phyloP scores from a whole-genome alignment of 306 rosid genomes.

The Vigna radiata region DNA sequence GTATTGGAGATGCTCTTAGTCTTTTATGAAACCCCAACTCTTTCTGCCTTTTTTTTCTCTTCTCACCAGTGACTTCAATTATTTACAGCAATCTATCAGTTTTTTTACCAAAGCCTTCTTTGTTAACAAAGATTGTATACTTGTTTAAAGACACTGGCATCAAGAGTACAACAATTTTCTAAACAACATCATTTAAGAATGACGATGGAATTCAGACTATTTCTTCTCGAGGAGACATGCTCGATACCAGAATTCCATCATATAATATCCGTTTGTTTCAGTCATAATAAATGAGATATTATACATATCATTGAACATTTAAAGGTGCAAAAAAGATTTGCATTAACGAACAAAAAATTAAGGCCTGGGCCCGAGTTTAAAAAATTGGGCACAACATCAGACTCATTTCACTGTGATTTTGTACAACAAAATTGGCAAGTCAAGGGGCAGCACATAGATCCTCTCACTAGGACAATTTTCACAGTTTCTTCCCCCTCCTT shows the following conservation, averaged over 20 bases:
- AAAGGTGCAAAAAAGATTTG: constrained; percentile 12
- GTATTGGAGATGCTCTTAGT: no score
- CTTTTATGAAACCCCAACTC: not conserved
- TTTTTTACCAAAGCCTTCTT: not conserved
- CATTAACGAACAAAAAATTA: not conserved
- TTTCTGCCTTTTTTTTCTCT: not conserved
- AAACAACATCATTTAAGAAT: constrained; percentile 13
- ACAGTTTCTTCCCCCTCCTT: constrained; percentile 34
- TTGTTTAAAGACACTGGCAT: not conserved
- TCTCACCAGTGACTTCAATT: not conserved
- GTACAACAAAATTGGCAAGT: constrained; percentile 49
- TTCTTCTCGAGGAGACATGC: constrained; percentile 6
- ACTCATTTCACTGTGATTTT: constrained; percentile 30
- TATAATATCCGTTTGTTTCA: constrained; percentile 16
- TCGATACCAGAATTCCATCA: constrained; percentile 36
- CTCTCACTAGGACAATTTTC: constrained; percentile 23
- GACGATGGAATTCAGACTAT: constrained; percentile 10
- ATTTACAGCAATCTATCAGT: not conserved
- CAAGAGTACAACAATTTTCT: constrained; percentile 12
- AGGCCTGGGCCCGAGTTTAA: constrained; percentile 1
- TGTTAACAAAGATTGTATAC: no score
- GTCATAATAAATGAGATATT: constrained; percentile 36
- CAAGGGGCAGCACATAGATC: constrained; percentile 35
- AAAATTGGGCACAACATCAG: constrained; percentile 26
- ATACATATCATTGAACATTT: constrained; percentile 39